Evolutionary conservation across 163 green algal genomes (phyloP), one percentile per base, ranked within the genome.

Genomic region (Scenedesmus sp.): DNA sequence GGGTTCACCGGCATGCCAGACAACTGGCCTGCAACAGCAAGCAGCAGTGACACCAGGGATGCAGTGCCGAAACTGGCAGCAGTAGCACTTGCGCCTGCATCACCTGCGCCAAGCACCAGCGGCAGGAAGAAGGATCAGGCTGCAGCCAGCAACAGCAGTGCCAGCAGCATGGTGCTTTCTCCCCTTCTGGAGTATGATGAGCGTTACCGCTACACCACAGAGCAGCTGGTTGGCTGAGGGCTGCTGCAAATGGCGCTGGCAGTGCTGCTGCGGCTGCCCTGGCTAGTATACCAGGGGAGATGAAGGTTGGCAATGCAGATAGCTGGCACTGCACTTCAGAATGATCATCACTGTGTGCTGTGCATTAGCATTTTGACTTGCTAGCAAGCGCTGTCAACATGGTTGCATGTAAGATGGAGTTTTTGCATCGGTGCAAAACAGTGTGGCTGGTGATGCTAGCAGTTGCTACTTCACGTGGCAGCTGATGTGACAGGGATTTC

Each of bases 111-210:
- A 81, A n/a, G 73, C 68, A 89, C 68, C 85, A 89, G 85, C 68
- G 68, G 85, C 49, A 87, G 82, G 22, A 76, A 4, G 65, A 37
- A 37, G 30, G 24, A 7, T 9, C 65, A 76, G 30, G 33, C 2
- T 42, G 40, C 15, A 30, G 13, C 26, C 37, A 81, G 61, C 61
- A 83, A 44, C 84, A 82, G 68, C 65, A 49, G 43, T 35, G 26
- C 13, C 16, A 81, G 30, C 42, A 68, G 15, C 10, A 6, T 33
- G 24, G 9, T 44, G 46, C 46, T n/a, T 6, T n/a, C 4, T n/a
- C n/a, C 26, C 0, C 44, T 89, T 72, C 78, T 35, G 3, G 85
- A 42, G 2, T 90, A 85, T 42, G 85, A 90, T n/a, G 85, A 90
- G 46, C 78, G 85, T 13, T 84, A 78, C 18, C 81, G 85, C 13